Conservation (phyloP, 2,329 filamentous ascomycete species). For the Xylaria sp. region DNA sequence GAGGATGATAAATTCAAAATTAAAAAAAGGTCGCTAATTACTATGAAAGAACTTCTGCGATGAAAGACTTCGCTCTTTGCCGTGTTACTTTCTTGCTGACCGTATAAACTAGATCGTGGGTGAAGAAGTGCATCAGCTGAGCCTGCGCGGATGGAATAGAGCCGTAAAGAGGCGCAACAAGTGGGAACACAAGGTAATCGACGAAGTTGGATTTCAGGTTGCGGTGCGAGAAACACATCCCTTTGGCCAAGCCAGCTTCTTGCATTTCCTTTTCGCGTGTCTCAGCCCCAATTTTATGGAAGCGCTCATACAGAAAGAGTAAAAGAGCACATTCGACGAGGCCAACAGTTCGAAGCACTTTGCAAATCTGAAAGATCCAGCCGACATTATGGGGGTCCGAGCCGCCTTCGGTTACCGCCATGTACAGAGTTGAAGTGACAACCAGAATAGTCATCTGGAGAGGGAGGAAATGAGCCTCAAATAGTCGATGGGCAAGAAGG, state of each 20-base stretch:
- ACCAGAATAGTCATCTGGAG: constrained; percentile 74
- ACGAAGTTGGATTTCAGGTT: constrained; percentile 65
- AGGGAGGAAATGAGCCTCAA: constrained; percentile 78
- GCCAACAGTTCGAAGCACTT: constrained; percentile 67
- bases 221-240: constrained; percentile 73
- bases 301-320: constrained; percentile 74
- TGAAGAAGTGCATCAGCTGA: constrained; percentile 76
- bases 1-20: constrained; percentile 37
- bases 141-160: constrained; percentile 75
- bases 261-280: constrained; percentile 74
- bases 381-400: constrained; percentile 64
- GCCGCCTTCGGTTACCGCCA: constrained; percentile 62
- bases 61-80: constrained; percentile 59
- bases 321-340: constrained; percentile 72
- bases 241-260: constrained; percentile 70
- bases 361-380: constrained; percentile 71
- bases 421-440: constrained; percentile 70
- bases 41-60: constrained; percentile 59
- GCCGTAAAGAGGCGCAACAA: constrained; percentile 75
- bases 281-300: constrained; percentile 70
- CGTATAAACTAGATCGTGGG: constrained; percentile 73
- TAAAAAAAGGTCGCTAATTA: constrained; percentile 30
- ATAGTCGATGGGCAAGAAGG: constrained; percentile 73
- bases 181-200: constrained; percentile 73
- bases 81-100: constrained; percentile 76